A percentile compares a stretch with the other conserved stretches of the same genome.
phyloP scores from a whole-genome alignment of 208 protist genomes.

The Leptomonas pyrrhocoris region DNA sequence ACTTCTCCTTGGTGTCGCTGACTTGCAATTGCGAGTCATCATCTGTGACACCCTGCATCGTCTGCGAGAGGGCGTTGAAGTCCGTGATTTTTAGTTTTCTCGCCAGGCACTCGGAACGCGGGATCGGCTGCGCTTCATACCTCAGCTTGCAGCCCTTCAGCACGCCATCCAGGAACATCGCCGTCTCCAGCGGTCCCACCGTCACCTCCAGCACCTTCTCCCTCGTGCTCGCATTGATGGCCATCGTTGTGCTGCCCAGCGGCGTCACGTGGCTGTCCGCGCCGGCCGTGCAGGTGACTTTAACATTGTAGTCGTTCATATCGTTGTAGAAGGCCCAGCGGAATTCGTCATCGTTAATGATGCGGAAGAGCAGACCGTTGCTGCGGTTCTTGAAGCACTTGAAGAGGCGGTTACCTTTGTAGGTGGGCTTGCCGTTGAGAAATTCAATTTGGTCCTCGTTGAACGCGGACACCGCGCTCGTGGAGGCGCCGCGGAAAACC shows the following conservation, averaged over 20 bases:
- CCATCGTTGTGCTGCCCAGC: conserved; percentile 62
- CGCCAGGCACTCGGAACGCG: conserved; percentile 8
- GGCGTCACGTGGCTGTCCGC: conserved; percentile 69
- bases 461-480: neutral
- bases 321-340: too few species aligned
- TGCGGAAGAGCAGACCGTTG: too few species aligned
- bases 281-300: conserved; percentile 54
- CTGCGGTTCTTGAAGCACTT: too few species aligned
- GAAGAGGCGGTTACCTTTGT: too few species aligned
- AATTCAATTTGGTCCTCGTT: conserved; percentile 45
- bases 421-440: conserved; percentile 65
- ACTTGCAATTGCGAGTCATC: neutral
- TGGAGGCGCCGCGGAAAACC: neutral
- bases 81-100: neutral
- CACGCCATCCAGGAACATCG: conserved; percentile 80
- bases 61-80: neutral
- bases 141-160: conserved; percentile 84
- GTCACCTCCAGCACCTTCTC: conserved; percentile 54
- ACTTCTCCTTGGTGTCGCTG: neutral
- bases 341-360: too few species aligned
- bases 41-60: neutral
- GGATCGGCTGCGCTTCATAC: conserved; percentile 73
- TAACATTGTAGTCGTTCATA: too few species aligned
- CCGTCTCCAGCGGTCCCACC: conserved; percentile 49
- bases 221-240: conserved; percentile 34